A percentile compares a stretch with the other conserved stretches of the same genome.
These are phyloP conservation scores for Thermoascus crustaceus DNA, from an alignment of 2,329 filamentous ascomycete genomes.

Conservation along the genomic window DNA sequence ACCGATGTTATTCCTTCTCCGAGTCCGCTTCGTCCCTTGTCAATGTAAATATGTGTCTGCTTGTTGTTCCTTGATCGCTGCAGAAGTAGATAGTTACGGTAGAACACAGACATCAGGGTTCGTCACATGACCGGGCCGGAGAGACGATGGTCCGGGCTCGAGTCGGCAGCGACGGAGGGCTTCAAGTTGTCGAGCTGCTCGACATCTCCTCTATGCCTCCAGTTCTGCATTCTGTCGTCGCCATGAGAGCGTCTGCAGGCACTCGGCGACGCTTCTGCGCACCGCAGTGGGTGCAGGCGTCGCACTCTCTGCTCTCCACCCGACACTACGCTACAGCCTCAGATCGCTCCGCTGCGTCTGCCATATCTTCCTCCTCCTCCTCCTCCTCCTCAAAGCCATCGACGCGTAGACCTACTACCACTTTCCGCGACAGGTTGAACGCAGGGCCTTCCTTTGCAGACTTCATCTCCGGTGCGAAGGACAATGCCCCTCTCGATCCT, in stretches of 20 bases:
- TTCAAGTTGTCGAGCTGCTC: too few relatives aligned
- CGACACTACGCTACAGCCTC: conserved; percentile 34
- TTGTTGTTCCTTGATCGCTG: conserved; percentile 1
- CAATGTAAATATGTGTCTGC: too few relatives aligned
- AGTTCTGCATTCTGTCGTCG: too few relatives aligned
- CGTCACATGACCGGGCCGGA: too few relatives aligned
- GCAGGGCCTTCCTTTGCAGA: conserved; percentile 56
- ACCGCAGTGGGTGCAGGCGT: conserved; percentile 14
- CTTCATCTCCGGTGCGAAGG: conserved; percentile 45
- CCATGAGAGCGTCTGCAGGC: conserved; percentile 27
- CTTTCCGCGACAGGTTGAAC: conserved; percentile 57
- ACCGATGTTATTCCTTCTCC: too few relatives aligned
- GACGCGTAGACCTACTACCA: conserved; percentile 45
- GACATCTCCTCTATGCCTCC: too few relatives aligned
- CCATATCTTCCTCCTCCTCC: conserved; percentile 18
- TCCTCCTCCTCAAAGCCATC: conserved; percentile 53
- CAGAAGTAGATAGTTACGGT: too few relatives aligned
- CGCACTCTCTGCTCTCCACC: conserved; percentile 12
- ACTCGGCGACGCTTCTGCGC: conserved; percentile 25
- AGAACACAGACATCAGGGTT: too few relatives aligned
- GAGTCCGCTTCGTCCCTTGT: too few relatives aligned
- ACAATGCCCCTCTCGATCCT: conserved; percentile 35
- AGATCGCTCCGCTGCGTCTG: conserved; percentile 23
- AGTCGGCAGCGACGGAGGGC: too few relatives aligned
- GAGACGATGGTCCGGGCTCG: too few relatives aligned